Conservation (phyloP, 257 asterid genomes). For the Craterostigma plantagineum region DNA sequence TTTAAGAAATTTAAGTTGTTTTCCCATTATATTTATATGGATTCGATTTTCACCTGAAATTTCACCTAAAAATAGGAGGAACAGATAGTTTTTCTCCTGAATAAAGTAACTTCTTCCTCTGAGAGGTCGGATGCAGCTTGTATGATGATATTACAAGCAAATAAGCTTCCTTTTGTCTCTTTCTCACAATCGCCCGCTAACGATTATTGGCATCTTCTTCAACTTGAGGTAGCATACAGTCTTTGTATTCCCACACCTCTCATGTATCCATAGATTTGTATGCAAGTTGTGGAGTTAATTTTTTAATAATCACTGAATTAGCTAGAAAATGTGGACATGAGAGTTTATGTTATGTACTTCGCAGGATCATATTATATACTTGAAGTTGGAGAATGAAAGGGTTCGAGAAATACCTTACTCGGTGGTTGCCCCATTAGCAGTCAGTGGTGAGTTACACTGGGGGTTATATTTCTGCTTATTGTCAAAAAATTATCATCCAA, state of each 20-base stretch:
- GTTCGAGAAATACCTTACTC: slow-evolving; percentile 62
- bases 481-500: neutral
- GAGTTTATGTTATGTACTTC: slow-evolving; percentile 6
- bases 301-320: no score
- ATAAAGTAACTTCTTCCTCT: slow-evolving; percentile 31
- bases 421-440: slow-evolving; percentile 77
- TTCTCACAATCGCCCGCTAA: slow-evolving; percentile 30
- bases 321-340: neutral
- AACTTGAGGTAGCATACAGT: slow-evolving; percentile 70
- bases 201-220: slow-evolving; percentile 38
- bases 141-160: slow-evolving; percentile 60
- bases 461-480: neutral
- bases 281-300: no score
- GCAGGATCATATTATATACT: slow-evolving; percentile 34
- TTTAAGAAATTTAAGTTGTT: neutral
- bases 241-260: no score
- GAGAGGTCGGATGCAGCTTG: slow-evolving; percentile 68
- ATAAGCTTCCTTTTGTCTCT: slow-evolving; percentile 53
- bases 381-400: slow-evolving; percentile 65
- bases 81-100: slow-evolving; percentile 52
- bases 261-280: no score
- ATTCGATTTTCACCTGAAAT: slow-evolving; percentile 10
- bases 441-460: slow-evolving; percentile 49
- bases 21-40: no score
- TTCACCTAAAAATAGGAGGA: slow-evolving; percentile 49